Evolutionary conservation across 2,329 filamentous ascomycete genomes (phyloP), one percentile per base, ranked within the genome.

Genomic region (Pseudopithomyces maydicus): DNA sequence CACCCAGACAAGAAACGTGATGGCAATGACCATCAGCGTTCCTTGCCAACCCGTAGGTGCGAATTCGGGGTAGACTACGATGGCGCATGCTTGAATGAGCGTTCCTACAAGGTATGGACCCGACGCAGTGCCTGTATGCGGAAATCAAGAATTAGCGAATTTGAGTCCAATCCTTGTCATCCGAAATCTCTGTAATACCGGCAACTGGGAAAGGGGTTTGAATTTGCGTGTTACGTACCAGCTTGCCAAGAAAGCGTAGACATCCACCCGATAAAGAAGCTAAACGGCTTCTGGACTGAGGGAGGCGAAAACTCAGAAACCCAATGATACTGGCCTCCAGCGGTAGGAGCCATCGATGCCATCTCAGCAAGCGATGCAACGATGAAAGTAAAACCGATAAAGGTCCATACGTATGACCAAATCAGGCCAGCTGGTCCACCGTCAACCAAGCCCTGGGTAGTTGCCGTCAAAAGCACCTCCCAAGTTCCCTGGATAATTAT

Each of bases 21-120:
- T 75, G 1, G 78, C 78, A 54, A 81, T 79, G 10, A 81, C 78
- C 55, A 82, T 78, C 1, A 83, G 69, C 0, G 80, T 83, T 11
- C 77, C 79, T 41, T 83, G 80, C 80, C 80, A 84, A 41, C 71
- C 74, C 6, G 75, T 72, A 0, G 75, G 71, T 0, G 62, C 57
- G 55, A 82, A 83, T 10, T 72, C 66, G 0, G 77, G 77, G 38
- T 78, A 78, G 57, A 80, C 72, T 47, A 74, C 71, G 23, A 80
- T 77, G 12, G 79, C 70, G 5, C 65, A 71, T 2, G 77, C 73
- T 55, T 82, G 80, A 39, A 83, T 81, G 46, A 82, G 66, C 0
- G 78, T 81, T 6, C 80, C 81, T 0, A 79, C 78, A 8, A 82
- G 72, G 60, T 81, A 82, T 0, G 78, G 76, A 2, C 80, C 80